phyloP scores from a whole-genome alignment of 2,329 filamentous ascomycete species.

The Helotiales sp. region DNA sequence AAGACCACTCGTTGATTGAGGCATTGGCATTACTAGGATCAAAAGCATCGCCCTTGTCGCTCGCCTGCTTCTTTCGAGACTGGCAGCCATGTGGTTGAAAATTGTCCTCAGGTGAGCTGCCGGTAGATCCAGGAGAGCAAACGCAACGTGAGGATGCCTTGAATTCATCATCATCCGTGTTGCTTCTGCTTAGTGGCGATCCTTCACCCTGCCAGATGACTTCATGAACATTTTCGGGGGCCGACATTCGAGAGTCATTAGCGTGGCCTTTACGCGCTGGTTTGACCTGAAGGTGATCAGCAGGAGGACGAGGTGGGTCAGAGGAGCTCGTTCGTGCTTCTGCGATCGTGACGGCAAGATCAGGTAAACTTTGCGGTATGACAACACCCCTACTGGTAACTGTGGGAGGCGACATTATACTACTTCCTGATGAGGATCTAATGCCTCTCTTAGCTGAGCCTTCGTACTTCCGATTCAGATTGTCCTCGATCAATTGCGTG shows the following conservation, averaged over 20 bases:
- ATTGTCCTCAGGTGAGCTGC: neutral
- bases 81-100: neutral
- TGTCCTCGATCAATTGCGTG: slow-evolving; percentile 22
- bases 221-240: slow-evolving; percentile 25
- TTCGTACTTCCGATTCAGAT: slow-evolving; percentile 9
- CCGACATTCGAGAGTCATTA: neutral
- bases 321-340: neutral
- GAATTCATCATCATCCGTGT: slow-evolving; percentile 13
- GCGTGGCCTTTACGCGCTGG: neutral
- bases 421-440: neutral
- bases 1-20: slow-evolving; percentile 28
- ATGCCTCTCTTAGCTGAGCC: neutral
- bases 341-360: neutral
- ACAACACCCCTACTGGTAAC: slow-evolving; percentile 10
- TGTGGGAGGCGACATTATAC: neutral
- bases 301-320: neutral
- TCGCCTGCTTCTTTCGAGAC: neutral
- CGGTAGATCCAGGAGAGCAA: neutral
- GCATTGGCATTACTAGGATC: slow-evolving; percentile 24
- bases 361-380: neutral
- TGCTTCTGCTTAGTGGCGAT: slow-evolving; percentile 3
- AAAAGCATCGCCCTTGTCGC: slow-evolving; percentile 19
- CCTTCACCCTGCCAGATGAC: slow-evolving; percentile 27
- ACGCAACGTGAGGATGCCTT: neutral
- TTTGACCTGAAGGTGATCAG: slow-evolving; percentile 7